Evolutionary conservation across 2,329 filamentous ascomycete genomes (phyloP).

Genomic region (Blumeria graminis): DNA sequence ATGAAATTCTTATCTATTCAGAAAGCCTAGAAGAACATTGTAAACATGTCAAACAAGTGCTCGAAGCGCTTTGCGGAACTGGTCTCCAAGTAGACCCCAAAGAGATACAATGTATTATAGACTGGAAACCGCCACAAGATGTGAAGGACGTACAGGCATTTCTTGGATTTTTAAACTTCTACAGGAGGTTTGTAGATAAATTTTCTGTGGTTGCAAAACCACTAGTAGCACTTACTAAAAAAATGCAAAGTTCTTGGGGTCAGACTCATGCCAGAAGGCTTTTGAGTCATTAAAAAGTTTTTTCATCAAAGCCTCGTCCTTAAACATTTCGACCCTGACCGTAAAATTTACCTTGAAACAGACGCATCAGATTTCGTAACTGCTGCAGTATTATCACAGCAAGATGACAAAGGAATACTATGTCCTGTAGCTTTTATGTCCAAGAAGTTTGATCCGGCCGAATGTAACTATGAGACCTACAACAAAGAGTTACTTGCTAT

Average conservation of each 20-base stretch:
- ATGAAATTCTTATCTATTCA: conserved; percentile 1
- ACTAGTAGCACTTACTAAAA: background rate
- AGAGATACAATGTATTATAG: background rate
- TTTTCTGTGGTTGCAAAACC: background rate
- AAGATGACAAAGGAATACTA: background rate
- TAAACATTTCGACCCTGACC: background rate
- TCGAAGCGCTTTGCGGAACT: background rate
- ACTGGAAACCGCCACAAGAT: background rate
- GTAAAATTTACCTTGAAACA: background rate
- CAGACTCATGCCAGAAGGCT: background rate
- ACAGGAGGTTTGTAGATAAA: background rate
- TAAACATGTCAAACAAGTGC: background rate
- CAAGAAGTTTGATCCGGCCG: background rate
- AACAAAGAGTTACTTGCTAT: background rate
- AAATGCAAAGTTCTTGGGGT: background rate
- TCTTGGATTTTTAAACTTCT: background rate
- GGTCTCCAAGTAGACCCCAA: background rate
- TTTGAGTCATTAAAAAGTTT: background rate
- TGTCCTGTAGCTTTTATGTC: background rate
- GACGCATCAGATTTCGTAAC: background rate
- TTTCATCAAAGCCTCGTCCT: background rate
- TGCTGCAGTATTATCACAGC: background rate
- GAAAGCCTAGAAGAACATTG: background rate
- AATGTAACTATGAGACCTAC: background rate
- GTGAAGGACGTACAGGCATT: background rate